Evolutionary conservation across 2,329 filamentous ascomycete species (phyloP).

Genomic region (Alternaria longipes): DNA sequence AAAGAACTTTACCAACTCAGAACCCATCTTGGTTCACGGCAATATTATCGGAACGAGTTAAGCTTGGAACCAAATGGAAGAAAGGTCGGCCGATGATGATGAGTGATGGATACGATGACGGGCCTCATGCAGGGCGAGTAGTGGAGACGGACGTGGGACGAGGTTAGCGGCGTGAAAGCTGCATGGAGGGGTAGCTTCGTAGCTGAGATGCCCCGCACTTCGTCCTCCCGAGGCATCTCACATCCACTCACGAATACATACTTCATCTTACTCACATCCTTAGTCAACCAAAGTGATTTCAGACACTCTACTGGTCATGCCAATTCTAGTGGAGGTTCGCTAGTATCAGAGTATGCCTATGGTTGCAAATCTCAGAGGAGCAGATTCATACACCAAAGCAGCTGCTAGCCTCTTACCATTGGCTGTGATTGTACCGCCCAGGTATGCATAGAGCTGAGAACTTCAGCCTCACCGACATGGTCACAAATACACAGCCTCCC

Average conservation of each 20-base stretch:
- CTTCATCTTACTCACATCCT: not conserved
- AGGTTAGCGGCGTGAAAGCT: not conserved
- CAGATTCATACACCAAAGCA: not conserved
- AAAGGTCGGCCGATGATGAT: not conserved
- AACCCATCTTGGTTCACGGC: conserved; percentile 43
- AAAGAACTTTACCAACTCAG: conserved; percentile 47
- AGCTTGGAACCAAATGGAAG: not conserved
- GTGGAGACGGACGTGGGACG: not conserved
- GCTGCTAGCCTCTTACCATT: not conserved
- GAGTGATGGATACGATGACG: conserved; percentile 1
- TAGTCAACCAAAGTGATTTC: not conserved
- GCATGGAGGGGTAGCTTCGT: conserved; percentile 11
- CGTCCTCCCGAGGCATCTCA: conserved; percentile 6
- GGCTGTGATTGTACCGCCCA: not conserved
- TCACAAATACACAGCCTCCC: not conserved
- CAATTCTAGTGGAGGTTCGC: not conserved
- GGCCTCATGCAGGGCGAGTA: not conserved
- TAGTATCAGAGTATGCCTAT: too few species aligned
- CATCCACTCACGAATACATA: not conserved
- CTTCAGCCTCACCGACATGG: not conserved
- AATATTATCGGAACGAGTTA: conserved; percentile 27
- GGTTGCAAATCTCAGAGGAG: not conserved
- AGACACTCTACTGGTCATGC: not conserved
- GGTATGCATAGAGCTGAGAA: not conserved
- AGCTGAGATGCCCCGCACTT: conserved; percentile 6